Base-by-base conservation (phyloP, 2,329 filamentous ascomycete genomes). In the Ceratocystiopsis sp. region DNA sequence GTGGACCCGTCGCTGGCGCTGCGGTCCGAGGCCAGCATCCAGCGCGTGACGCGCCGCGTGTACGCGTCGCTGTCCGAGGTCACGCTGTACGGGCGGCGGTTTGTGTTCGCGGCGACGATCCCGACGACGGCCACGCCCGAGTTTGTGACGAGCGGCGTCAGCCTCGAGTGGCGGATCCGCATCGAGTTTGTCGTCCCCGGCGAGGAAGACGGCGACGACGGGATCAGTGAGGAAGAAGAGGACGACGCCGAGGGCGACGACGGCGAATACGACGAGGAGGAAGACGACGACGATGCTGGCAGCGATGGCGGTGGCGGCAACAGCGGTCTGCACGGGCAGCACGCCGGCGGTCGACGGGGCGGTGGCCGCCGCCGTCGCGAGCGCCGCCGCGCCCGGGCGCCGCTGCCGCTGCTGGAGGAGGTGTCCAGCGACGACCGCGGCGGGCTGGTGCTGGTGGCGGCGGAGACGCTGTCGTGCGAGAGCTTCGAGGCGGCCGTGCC, bases 401-500 rank as follows among this genome's bases (percentile, higher is more conserved):
- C 38, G 13, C 47, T 42, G 11, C 68, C 71, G 4, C 59, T 94
- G n/a, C 61, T 94, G 36, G 87, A 94, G 56, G 75, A 84, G 53
- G 73, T 91, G 12, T 78, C 78, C 8, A 72, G 74, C 41, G 85
- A 94, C 55, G 84, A 93, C 50, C 69, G 84, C 37, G 84, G 84
- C 2, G 73, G 78, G 1, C 60, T 73, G 19, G 72, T 91, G 14
- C 66, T 87, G 42, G 83, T 85, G 15, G 83, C 84, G 0, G 74
- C 80, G 41, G 84, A 93, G 62, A 76, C 77, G 49, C 54, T 94
- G 42, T 71, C 78, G 10, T 89, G 84, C 53, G 86, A 94, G 64
- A 93, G 83, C 53, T 94, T 94, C 60, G 86, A 94, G 59, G 82
- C 93, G 38, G 75, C 78, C 33, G 84, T 94, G 38, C 86, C 86